Evolutionary conservation across 176 grass and related monocot genomes (phyloP), one percentile per base, ranked within the genome.

Genomic region (Oryza longistaminata): DNA sequence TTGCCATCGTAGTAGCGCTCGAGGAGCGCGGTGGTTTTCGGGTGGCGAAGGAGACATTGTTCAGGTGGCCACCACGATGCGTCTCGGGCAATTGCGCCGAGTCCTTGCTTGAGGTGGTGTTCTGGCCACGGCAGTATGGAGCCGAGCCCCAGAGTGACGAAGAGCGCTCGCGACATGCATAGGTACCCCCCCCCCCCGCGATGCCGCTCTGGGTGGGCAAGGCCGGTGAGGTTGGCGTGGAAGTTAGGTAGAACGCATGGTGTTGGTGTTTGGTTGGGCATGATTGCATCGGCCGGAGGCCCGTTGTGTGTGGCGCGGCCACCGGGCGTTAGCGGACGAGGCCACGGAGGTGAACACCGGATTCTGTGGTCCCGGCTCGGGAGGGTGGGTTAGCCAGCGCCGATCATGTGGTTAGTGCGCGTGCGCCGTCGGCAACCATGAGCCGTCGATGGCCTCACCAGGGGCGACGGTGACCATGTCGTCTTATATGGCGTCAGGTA

Each of bases 31-130:
- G 82, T 33, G 9, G 16, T 82, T 33, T 6, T 79, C 3, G 69
- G 85, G 66, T 55, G 11, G 46, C 50, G 27, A 92, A 95, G 81
- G 90, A 92, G 0, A 77, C 58, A 14, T 95, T 95, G 88, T 95
- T 95, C 85, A 92, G 74, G 82, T 95, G 8, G 93, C 82, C 17
- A 86, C 73, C 1, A 92, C 43, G 22, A 87, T 85, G 50, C n/a
- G 11, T 89, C 2, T 85, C 1, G 11, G 33, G 44, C 80, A n/a
- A n/a, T n/a, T 37, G 4, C 77, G 35, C 0, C 68, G 1, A n/a
- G n/a, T n/a, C 1, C 71, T n/a, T n/a, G 71, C 73, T 81, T 24
- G 65, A 85, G 24, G 66, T 7, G 12, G 19, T 27, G 1, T 3
- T n/a, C 13, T 17, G 26, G 72, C 65, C 21, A 43, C 82, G 11